Base-by-base conservation (phyloP, 2,329 filamentous ascomycete species). In the Passalora sequoiae region DNA sequence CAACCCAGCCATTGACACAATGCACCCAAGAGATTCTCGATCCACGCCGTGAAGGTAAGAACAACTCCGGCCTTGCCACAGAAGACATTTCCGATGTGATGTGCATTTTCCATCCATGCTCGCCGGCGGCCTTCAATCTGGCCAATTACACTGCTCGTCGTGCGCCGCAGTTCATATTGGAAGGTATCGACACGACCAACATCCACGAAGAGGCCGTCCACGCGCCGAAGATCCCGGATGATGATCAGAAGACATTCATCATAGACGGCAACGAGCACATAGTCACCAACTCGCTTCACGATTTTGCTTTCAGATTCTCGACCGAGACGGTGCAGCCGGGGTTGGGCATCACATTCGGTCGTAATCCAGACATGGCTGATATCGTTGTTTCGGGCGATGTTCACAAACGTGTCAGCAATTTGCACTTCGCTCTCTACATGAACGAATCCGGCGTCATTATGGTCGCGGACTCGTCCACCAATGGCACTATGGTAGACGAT, bases 401-500 rank as follows among this genome's bases (percentile, higher is more conserved):
- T 1, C 71, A 78, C 40, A 84, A 79, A 62, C 78, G 86, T 31
- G 77, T 98, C 47, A 97, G 91, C 71, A 96, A 97, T 61, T 76
- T 85, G n/a, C 92, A 98, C 63, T 98, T 97, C 63, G 83, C 88
- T 40, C 94, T 98, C 49, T 95, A 84, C 60, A 75, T 95, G 56
- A 98, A 94, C 57, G 73, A 81, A n/a, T 80, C 86, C 51, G 87
- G 85, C 20, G 82, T 86, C 44, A 75, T 96, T 52, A 95, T 98
- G 88, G 71, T 97, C 9, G 83, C 95, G 64, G 92, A 98, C 61
- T 78, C 82, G 61, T 97, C 92, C 0, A 96, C 89, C n/a, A 98
- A 97, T 59, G 92, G 92, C 20, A 97, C 92, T 3, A 73, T 87
- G 47, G 87, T 97, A 44, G 89, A 97, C 65, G 75, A 78, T 17